Evolutionary conservation across 495 filamentous ascomycete genomes (phyloP).

Genomic region (Annulohypoxylon stygium): DNA sequence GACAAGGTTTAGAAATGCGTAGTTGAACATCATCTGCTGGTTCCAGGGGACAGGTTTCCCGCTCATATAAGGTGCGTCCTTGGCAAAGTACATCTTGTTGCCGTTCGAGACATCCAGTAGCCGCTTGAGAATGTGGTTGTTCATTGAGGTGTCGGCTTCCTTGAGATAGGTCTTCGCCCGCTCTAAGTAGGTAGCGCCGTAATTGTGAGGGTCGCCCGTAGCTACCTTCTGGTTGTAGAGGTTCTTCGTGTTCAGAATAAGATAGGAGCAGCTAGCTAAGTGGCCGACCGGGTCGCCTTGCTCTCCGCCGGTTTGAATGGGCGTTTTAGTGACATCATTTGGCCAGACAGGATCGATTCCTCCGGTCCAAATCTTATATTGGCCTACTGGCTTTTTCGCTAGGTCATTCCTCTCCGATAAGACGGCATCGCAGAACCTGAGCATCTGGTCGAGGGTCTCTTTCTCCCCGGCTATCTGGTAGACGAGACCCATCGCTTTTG

Average conservation of each 20-base stretch:
- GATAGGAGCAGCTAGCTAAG: slow-evolving; percentile 29
- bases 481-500: slow-evolving; percentile 38
- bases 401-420: slow-evolving; percentile 38
- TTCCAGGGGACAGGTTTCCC: slow-evolving; percentile 44
- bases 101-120: slow-evolving; percentile 33
- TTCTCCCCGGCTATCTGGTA: slow-evolving; percentile 35
- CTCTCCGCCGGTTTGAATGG: slow-evolving; percentile 29
- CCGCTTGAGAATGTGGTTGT: slow-evolving; percentile 32
- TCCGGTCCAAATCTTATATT: slow-evolving; percentile 35
- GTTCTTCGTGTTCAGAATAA: slow-evolving; percentile 27
- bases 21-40: slow-evolving; percentile 48
- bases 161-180: slow-evolving; percentile 38
- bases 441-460: slow-evolving; percentile 36
- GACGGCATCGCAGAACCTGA: slow-evolving; percentile 40
- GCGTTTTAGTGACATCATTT: slow-evolving; percentile 25
- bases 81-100: slow-evolving; percentile 46
- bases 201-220: slow-evolving; percentile 29
- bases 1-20: slow-evolving; percentile 39
- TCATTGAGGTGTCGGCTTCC: slow-evolving; percentile 36
- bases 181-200: slow-evolving; percentile 33
- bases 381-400: slow-evolving; percentile 33
- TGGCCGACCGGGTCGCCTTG: slow-evolving; percentile 33
- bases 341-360: slow-evolving; percentile 34
- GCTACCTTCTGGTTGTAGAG: slow-evolving; percentile 31
- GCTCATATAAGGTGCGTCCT: slow-evolving; percentile 37